These are phyloP conservation scores for Paramecium pentaurelia DNA, from an alignment of 73 alveolate species.

Conservation along the genomic window DNA sequence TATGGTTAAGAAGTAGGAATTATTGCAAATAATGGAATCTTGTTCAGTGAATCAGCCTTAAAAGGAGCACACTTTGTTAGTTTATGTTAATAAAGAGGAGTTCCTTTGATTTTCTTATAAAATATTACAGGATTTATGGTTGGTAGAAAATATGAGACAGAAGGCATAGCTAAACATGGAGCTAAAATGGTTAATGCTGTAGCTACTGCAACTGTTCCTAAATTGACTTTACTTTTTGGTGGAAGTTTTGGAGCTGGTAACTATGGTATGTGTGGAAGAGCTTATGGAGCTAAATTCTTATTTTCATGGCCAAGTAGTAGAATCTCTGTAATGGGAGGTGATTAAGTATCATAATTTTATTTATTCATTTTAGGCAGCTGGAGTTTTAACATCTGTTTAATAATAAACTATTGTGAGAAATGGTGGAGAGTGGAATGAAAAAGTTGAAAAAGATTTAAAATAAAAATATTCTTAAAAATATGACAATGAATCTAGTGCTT, in stretches of 20 bases:
- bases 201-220: constrained; percentile 93
- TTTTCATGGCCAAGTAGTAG: constrained; percentile 90
- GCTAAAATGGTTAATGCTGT: constrained; percentile 97
- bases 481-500: constrained; percentile 79
- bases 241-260: constrained; percentile 98
- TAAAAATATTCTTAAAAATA: constrained; percentile 60
- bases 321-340: constrained; percentile 98
- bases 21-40: constrained; percentile 92
- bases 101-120: constrained; percentile 87
- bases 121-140: constrained; percentile 98
- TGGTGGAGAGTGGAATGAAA: constrained; percentile 66
- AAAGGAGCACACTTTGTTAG: constrained; percentile 95
- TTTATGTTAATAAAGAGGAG: constrained; percentile 88
- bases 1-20: constrained; percentile 94
- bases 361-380: constrained; percentile 44
- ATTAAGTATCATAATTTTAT: constrained; percentile 60
- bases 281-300: constrained; percentile 90
- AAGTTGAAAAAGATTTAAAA: constrained; percentile 60
- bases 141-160: constrained; percentile 85
- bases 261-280: constrained; percentile 98
- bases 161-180: constrained; percentile 97
- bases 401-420: constrained; percentile 59
- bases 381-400: constrained; percentile 62
- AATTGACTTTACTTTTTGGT: constrained; percentile 83
- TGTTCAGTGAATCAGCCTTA: constrained; percentile 87